phyloP scores from a whole-genome alignment of 805 yeast genomes.

The Sugiyamaella valdiviana region DNA sequence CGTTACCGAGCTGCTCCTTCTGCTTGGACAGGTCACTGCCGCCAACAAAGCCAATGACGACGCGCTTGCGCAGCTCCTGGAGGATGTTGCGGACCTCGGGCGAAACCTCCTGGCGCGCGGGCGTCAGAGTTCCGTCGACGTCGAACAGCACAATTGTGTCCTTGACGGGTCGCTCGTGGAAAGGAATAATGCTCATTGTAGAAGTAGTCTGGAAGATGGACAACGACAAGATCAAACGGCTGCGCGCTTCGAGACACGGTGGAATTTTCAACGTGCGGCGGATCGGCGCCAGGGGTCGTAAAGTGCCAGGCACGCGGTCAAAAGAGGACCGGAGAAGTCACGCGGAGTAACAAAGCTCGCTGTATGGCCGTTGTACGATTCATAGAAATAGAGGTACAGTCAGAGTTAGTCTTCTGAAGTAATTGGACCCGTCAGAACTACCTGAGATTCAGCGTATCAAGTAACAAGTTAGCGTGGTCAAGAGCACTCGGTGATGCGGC shows the following conservation, averaged over 20 bases:
- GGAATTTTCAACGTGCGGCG: background rate
- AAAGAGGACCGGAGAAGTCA: too few species aligned
- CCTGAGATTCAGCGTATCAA: too few species aligned
- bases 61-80: slow-evolving; percentile 76
- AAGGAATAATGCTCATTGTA: slow-evolving; percentile 42
- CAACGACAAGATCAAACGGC: background rate
- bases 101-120: slow-evolving; percentile 72
- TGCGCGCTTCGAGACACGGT: background rate
- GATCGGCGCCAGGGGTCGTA: background rate
- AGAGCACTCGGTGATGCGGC: too few species aligned
- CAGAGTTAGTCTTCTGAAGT: too few species aligned
- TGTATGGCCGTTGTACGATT: too few species aligned
- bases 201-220: background rate
- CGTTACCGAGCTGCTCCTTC: slow-evolving; percentile 87
- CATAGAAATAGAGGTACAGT: too few species aligned
- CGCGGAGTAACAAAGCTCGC: too few species aligned
- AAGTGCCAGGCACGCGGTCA: too few species aligned
- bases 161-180: slow-evolving; percentile 63
- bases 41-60: slow-evolving; percentile 95
- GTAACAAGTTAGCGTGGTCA: too few species aligned
- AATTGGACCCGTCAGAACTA: too few species aligned
- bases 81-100: slow-evolving; percentile 68
- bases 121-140: slow-evolving; percentile 97
- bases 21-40: slow-evolving; percentile 94
- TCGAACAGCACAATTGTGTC: slow-evolving; percentile 88